Evolutionary conservation across 2,329 filamentous ascomycete species (phyloP), one percentile per base, ranked within the genome.

Genomic region (Nothopassalora personata): DNA sequence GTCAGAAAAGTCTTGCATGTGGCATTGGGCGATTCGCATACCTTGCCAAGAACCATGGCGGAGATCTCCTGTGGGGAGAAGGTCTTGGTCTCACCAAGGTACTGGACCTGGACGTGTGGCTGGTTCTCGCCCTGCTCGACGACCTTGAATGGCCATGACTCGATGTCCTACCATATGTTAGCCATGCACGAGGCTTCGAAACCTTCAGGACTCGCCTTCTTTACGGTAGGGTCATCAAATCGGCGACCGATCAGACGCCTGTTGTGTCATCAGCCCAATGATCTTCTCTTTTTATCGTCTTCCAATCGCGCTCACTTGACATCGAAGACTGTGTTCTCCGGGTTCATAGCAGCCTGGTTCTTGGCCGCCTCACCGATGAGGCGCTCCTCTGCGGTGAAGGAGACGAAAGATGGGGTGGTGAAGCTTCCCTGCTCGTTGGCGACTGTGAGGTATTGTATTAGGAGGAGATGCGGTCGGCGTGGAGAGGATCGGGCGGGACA

Each of bases 291-390:
- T 50, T 56, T 62, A 27, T 58, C 54, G 23, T 10, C 31, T 33
- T 43, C 36, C 27, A 46, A 47, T 23, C 27, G 48, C 53, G 66
- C 69, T 71, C 66, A 71, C 71, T 97, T 99, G 86, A 96, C 90
- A 81, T 99, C 94, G 82, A 97, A 99, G 81, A 99, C 85, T 72
- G 94, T 99, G 85, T 97, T 97, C 76, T 80, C 80, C 66, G 94
- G 94, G 90, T 99, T 99, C 91, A 97, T 96, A 74, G 94, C 93
- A 76, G 93, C 94, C 87, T 97, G 92, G 85, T 99, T 99, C 90
- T 97, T 99, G 76, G 94, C 94, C 63, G 94, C 93, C 86, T 97
- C 94, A 84, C 94, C 94, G 75, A 97, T 97, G 81, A 99, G 83
- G 80, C 94, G 92, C 86, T 99, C 94, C 83, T 96, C 91, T 74